A percentile compares a stretch with the other conserved stretches of the same genome.
These are phyloP conservation scores for Andrographis paniculata DNA, from an alignment of 305 asterid species.

Conservation along the genomic window DNA sequence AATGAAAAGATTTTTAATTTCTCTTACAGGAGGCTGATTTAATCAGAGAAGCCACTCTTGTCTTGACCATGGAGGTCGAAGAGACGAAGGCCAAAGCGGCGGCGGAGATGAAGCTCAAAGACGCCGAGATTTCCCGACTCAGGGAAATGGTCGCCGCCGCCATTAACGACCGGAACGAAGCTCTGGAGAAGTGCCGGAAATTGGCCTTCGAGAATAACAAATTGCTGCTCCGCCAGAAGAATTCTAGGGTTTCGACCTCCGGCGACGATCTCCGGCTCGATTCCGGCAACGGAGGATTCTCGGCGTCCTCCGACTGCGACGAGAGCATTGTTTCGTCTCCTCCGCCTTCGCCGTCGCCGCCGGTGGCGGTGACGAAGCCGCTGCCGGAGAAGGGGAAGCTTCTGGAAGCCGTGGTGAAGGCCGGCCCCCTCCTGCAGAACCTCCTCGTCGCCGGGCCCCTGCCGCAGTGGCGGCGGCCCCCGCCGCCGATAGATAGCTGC, in stretches of 20 bases:
- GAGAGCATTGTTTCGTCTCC: constrained; percentile 75
- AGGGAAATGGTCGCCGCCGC: constrained; percentile 24
- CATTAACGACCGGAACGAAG: constrained; percentile 33
- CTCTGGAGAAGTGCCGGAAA: constrained; percentile 20
- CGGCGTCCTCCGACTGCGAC: constrained; percentile 64
- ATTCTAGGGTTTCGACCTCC: constrained; percentile 46
- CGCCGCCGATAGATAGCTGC: constrained; percentile 55
- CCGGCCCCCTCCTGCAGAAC: constrained; percentile 77
- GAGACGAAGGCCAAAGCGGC: constrained; percentile 24
- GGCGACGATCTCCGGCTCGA: constrained; percentile 62
- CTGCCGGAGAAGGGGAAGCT: constrained; percentile 69
- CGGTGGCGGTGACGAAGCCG: constrained; percentile 27
- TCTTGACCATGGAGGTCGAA: constrained; percentile 35
- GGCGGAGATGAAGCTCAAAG: constrained; percentile 26
- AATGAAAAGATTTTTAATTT: no score
- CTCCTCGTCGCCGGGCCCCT: constrained; percentile 79
- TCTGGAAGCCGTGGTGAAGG: constrained; percentile 68
- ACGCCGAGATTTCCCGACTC: constrained; percentile 32
- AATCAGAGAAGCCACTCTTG: constrained; percentile 23
- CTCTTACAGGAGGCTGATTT: constrained; percentile 34
- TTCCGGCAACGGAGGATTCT: constrained; percentile 23
- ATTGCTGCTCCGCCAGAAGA: constrained; percentile 32
- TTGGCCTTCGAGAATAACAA: no score
- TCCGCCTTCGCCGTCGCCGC: constrained; percentile 15
- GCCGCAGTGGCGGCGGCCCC: constrained; percentile 94